A percentile compares a stretch with the other conserved stretches of the same genome.
These are phyloP conservation scores for Fraxinus nigra DNA, from an alignment of 305 asterid genomes.

Conservation along the genomic window DNA sequence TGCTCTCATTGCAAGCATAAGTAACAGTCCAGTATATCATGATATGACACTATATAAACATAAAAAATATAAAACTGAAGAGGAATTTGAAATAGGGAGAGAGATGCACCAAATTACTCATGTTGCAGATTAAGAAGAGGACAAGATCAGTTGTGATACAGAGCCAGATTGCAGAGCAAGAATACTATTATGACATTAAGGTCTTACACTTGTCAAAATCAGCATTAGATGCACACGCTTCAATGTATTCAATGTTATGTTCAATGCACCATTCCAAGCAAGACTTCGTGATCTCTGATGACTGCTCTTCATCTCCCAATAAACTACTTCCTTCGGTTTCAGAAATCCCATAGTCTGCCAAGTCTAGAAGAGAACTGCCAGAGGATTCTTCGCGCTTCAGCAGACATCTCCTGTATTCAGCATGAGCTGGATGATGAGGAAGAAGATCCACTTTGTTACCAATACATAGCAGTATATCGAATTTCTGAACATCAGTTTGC, in stretches of 20 bases:
- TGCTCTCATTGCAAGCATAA: neutral
- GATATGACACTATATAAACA: neutral
- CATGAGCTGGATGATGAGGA: constrained; percentile 81
- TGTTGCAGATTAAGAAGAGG: neutral
- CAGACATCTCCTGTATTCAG: constrained; percentile 65
- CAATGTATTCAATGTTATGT: constrained; percentile 75
- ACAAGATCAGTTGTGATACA: neutral
- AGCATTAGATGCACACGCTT: constrained; percentile 86
- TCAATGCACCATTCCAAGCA: constrained; percentile 85
- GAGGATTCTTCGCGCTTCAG: constrained; percentile 49
- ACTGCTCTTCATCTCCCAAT: constrained; percentile 66
- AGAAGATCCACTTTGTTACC: constrained; percentile 96
- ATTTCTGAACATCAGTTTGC: constrained; percentile 59
- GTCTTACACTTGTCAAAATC: constrained; percentile 82
- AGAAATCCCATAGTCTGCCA: constrained; percentile 65
- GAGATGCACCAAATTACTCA: neutral
- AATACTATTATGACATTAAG: constrained; percentile 12
- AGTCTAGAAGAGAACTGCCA: constrained; percentile 30
- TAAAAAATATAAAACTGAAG: neutral
- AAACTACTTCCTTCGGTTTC: constrained; percentile 89
- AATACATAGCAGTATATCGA: constrained; percentile 74
- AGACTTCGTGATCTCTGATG: constrained; percentile 49
- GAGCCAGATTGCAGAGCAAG: neutral
- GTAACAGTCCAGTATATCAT: neutral
- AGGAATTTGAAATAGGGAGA: neutral